These are phyloP conservation scores for Evansstolkia leycettana DNA, from an alignment of 495 filamentous ascomycete species.

Conservation along the genomic window DNA sequence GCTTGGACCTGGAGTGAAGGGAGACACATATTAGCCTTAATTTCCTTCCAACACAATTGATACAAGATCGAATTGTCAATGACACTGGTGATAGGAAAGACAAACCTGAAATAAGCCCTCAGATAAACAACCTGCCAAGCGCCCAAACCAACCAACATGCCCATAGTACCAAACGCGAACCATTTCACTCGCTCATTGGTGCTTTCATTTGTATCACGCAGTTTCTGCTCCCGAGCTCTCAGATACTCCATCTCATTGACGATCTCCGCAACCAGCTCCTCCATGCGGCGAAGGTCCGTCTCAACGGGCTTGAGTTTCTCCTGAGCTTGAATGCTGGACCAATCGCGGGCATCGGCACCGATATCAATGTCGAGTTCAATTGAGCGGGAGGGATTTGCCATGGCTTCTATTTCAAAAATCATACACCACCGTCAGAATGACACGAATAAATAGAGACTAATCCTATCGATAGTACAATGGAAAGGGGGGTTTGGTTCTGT, in stretches of 20 bases:
- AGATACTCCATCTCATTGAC: constrained; percentile 90
- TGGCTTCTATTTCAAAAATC: constrained; percentile 12
- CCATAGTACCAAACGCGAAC: constrained; percentile 94
- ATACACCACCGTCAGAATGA: background rate
- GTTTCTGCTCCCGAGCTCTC: constrained; percentile 77
- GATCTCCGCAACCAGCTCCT: constrained; percentile 73
- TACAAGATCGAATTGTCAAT: background rate
- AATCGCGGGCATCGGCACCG: constrained; percentile 95
- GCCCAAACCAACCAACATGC: constrained; percentile 79
- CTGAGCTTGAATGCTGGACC: constrained; percentile 87
- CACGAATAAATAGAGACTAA: background rate
- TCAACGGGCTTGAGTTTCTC: constrained; percentile 98
- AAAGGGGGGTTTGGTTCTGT: too few species aligned
- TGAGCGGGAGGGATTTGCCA: constrained; percentile 53
- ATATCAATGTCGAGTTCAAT: constrained; percentile 98
- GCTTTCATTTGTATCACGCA: constrained; percentile 98
- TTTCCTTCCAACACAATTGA: background rate
- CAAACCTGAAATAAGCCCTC: constrained; percentile 86
- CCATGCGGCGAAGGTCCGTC: constrained; percentile 86
- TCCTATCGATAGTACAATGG: too few species aligned
- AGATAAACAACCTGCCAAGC: constrained; percentile 97
- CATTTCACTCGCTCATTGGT: constrained; percentile 98
- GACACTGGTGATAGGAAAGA: constrained; percentile 2
- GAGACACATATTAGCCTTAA: background rate
- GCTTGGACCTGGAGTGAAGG: constrained; percentile 53